Base-by-base conservation (phyloP, 768 basidiomycete genomes). In the Chiua virens region DNA sequence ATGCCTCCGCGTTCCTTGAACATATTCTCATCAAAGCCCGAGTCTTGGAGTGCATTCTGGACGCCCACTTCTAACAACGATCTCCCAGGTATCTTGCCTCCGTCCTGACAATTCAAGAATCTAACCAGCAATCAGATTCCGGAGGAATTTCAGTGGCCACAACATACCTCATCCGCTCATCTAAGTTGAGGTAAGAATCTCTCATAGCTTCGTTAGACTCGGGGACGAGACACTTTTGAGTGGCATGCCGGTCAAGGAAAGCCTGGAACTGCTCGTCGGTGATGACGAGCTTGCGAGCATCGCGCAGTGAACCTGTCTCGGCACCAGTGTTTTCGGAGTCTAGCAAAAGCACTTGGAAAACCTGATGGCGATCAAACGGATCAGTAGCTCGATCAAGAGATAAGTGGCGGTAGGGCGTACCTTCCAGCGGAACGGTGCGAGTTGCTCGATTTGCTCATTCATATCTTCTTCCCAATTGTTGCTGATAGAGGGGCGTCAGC, bases 401-500 rank as follows among this genome's bases (percentile, higher is more conserved):
- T 23, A 22, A 37, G 20, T 10, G 11, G 11, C 8, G 4, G 22
- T 3, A 44, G 9, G 4, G 13, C 45, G 0, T 55, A 70, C 74
- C 66, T 75, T 75, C 74, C 74, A 75, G 14, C 73, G 72, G 46
- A 64, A 64, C 0, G 73, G 73, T 0, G 51, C 55, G 18, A 73
- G 55, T 20, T 67, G 54, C 40, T 63, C 57, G 7, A 75, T 72
- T 28, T 62, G 58, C 6, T 68, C 64, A 22, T 71, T 74, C 74
- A 75, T 75, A 8, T 75, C 73, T 47, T 75, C 72, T 14, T 72
- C 50, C 64, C 66, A 71, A 43, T 75, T 75, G 15, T 69, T 63
- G 8, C 71, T 74, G 23, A 18, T n/a, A 9, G 2, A 27, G 25
- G 1, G 13, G 17, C 9, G 5, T 55, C 25, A 50, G 34, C 6